Evolutionary conservation across 345 rosid species (phyloP).

Genomic region (Gynandropsis gynandra): DNA sequence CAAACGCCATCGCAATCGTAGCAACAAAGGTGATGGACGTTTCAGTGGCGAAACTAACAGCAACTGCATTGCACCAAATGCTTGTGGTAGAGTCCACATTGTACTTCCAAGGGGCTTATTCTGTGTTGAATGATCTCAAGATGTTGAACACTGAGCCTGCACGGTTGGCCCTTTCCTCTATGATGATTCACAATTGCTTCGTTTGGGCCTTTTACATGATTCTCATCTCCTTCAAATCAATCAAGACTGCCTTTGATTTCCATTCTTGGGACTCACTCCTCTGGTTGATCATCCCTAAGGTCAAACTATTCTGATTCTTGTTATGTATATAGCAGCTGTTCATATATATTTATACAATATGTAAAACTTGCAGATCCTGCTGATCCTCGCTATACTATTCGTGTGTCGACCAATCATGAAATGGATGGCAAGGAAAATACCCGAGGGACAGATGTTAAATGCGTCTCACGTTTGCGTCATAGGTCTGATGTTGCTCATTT

Average conservation of each 20-base stretch:
- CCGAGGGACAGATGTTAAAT: slow-evolving; percentile 35
- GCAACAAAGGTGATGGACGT: slow-evolving; percentile 16
- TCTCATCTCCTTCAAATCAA: slow-evolving; percentile 7
- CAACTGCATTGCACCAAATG: slow-evolving; percentile 15
- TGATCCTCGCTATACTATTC: slow-evolving; percentile 18
- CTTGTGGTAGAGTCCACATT: slow-evolving; percentile 23
- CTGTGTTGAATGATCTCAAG: slow-evolving; percentile 34
- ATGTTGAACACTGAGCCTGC: slow-evolving; percentile 43
- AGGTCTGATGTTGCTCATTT: slow-evolving; percentile 23
- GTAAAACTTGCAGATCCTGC: slow-evolving; percentile 16
- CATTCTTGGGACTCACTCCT: background rate
- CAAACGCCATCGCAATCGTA: slow-evolving; percentile 9
- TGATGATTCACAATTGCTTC: slow-evolving; percentile 30
- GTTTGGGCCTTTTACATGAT: slow-evolving; percentile 19
- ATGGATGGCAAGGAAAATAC: slow-evolving; percentile 38
- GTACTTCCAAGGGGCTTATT: slow-evolving; percentile 32
- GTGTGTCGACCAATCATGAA: slow-evolving; percentile 34
- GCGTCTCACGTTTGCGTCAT: slow-evolving; percentile 17
- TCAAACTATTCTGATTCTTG: too few relatives aligned
- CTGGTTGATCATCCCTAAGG: slow-evolving; percentile 15
- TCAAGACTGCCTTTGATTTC: slow-evolving; percentile 2
- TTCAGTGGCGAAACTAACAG: slow-evolving; percentile 1
- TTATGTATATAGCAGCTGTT: too few relatives aligned
- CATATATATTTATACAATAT: background rate
- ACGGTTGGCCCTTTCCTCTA: slow-evolving; percentile 39